A percentile compares a stretch with the other conserved stretches of the same genome.
Conservation (phyloP, 345 rosid genomes). For the Populus tremula region DNA sequence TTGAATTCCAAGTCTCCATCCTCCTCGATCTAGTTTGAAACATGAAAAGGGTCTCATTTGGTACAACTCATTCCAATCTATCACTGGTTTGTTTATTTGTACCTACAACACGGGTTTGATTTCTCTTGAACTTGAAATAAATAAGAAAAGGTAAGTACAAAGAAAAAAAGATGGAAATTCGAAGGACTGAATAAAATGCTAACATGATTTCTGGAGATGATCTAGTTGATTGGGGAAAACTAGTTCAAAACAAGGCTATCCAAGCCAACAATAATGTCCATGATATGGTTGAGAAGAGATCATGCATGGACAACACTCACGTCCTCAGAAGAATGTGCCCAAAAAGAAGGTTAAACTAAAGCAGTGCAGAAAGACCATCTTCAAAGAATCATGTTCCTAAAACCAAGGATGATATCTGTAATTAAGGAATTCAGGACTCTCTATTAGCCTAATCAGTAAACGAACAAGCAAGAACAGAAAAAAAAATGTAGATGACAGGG, state of each 20-base stretch:
- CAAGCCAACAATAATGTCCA: neutral
- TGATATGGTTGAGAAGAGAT: neutral
- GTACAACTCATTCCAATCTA: neutral
- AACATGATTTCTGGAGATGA: neutral
- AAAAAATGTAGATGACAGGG: neutral
- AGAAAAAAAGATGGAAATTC: neutral
- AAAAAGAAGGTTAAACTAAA: neutral
- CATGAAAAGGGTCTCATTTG: neutral
- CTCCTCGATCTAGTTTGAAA: neutral
- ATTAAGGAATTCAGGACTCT: neutral
- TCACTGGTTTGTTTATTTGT: neutral
- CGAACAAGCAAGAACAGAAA: neutral
- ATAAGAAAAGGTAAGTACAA: neutral
- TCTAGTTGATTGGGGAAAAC: neutral
- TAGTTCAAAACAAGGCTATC: neutral
- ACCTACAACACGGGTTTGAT: neutral
- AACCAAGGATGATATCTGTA: neutral
- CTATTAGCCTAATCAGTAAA: neutral
- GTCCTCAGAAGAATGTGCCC: neutral
- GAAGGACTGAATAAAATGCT: neutral
- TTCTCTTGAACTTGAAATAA: neutral
- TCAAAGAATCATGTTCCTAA: neutral
- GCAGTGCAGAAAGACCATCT: neutral
- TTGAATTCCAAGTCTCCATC: neutral
- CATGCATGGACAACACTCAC: neutral